A percentile compares a stretch with the other conserved stretches of the same genome.
Evolutionary conservation across 805 yeast species (phyloP).

Genomic region (Yarrowia keelungensis): DNA sequence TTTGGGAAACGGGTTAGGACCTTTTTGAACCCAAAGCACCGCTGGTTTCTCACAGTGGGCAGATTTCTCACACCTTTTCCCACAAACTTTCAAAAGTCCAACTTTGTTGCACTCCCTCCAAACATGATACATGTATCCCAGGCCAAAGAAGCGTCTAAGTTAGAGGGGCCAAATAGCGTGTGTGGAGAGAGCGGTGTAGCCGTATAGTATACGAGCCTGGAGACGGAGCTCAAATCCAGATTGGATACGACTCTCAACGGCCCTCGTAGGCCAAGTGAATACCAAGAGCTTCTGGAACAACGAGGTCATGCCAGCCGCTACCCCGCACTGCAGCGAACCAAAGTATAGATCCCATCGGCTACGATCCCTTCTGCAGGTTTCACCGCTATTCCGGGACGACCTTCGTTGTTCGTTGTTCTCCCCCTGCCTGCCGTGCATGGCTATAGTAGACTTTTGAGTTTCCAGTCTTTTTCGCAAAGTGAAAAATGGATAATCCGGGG

Average conservation of each 20-base stretch:
- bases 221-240: neutral
- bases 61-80: too few species aligned
- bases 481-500: conserved; percentile 25
- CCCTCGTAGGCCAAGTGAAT: neutral
- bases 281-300: conserved; percentile 5
- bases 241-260: neutral
- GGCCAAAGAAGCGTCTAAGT: conserved; percentile 14
- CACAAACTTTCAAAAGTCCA: neutral
- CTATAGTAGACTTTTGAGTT: neutral
- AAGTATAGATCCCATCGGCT: conserved; percentile 20
- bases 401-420: neutral
- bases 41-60: conserved; percentile 6
- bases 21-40: too few species aligned
- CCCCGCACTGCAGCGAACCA: conserved; percentile 25
- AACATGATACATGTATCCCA: conserved; percentile 17
- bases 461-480: conserved; percentile 13
- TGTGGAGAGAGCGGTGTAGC: conserved; percentile 24
- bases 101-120: neutral
- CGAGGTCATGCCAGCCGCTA: neutral
- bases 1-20: conserved; percentile 1
- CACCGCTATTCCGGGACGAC: conserved; percentile 21
- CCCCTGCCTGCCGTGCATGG: conserved; percentile 28
- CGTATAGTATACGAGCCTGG: conserved; percentile 8
- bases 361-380: conserved; percentile 35
- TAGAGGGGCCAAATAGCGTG: conserved; percentile 19